A percentile compares a stretch with the other conserved stretches of the same genome.
These are phyloP conservation scores for Lichtheimia ornata DNA, from an alignment of 371 early-diverging fungal species.

Conservation along the genomic window DNA sequence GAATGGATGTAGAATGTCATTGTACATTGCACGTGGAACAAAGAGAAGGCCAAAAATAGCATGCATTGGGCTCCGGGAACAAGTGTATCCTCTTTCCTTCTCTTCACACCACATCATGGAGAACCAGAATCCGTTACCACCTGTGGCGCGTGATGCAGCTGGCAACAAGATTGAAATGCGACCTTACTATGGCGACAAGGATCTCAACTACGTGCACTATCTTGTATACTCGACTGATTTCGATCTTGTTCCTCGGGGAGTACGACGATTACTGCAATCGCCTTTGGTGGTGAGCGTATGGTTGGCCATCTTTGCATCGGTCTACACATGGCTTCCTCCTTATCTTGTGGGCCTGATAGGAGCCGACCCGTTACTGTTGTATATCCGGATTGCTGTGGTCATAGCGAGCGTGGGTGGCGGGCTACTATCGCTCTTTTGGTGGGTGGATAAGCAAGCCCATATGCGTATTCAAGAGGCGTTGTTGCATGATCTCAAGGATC, in stretches of 20 bases:
- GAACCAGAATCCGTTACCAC: slow-evolving; percentile 1
- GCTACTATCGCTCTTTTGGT: slow-evolving; percentile 29
- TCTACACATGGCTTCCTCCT: slow-evolving; percentile 20
- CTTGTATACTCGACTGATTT: slow-evolving; percentile 46
- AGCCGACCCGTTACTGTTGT: slow-evolving; percentile 14
- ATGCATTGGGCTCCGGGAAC: too few relatives aligned
- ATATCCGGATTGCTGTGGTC: slow-evolving; percentile 19
- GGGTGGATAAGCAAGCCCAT: slow-evolving; percentile 38
- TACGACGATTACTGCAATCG: slow-evolving; percentile 27
- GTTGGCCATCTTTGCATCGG: slow-evolving; percentile 21
- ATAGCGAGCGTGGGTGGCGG: slow-evolving; percentile 31
- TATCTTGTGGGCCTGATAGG: slow-evolving; percentile 17
- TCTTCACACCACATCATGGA: too few relatives aligned
- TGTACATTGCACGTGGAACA: too few relatives aligned
- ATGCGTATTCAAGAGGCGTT: slow-evolving; percentile 34
- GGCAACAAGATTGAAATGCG: slow-evolving; percentile 36
- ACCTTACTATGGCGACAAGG: slow-evolving; percentile 41
- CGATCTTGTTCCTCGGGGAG: slow-evolving; percentile 42
- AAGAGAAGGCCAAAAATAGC: too few relatives aligned
- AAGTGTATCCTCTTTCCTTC: too few relatives aligned
- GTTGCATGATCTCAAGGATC: slow-evolving; percentile 43
- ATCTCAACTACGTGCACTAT: slow-evolving; percentile 46
- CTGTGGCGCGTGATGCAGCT: slow-evolving; percentile 10
- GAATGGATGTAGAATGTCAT: too few relatives aligned
- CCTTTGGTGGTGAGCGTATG: slow-evolving; percentile 24